Conservation (phyloP, 495 filamentous ascomycete genomes). For the Zalerion maritima region DNA sequence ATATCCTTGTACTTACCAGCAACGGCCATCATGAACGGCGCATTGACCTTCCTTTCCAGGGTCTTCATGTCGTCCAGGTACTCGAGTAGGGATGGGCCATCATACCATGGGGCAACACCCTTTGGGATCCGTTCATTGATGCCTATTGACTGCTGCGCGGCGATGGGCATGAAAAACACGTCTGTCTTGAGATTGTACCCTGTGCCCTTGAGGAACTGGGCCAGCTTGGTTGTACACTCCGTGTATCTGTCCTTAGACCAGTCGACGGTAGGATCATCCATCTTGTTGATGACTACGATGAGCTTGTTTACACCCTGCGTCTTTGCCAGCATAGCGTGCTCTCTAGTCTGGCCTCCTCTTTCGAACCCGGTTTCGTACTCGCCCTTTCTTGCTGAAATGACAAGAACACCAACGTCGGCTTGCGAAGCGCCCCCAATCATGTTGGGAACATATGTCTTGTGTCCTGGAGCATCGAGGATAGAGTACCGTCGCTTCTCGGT, state of each 20-base stretch:
- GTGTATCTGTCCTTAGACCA: conserved; percentile 87
- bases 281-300: conserved; percentile 87
- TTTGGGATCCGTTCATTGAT: conserved; percentile 80
- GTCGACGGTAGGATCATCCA: conserved; percentile 92
- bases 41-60: conserved; percentile 89
- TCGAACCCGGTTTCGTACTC: conserved; percentile 99
- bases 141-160: conserved; percentile 67
- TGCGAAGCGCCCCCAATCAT: conserved; percentile 97
- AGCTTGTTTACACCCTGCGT: conserved; percentile 97
- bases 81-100: conserved; percentile 87
- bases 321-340: conserved; percentile 92
- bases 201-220: conserved; percentile 72
- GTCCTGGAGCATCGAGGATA: conserved; percentile 89
- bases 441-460: conserved; percentile 90
- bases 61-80: conserved; percentile 83
- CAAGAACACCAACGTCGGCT: conserved; percentile 87
- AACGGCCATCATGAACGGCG: conserved; percentile 98
- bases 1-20: conserved; percentile 92
- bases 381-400: conserved; percentile 93
- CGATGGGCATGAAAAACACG: conserved; percentile 90
- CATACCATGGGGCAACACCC: conserved; percentile 66
- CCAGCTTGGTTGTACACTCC: conserved; percentile 82
- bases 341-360: conserved; percentile 92
- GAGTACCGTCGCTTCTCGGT: conserved; percentile 78
- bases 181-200: conserved; percentile 90